Evolutionary conservation across 2,329 filamentous ascomycete species (phyloP).

Genomic region (Podosphaera aphanis): DNA sequence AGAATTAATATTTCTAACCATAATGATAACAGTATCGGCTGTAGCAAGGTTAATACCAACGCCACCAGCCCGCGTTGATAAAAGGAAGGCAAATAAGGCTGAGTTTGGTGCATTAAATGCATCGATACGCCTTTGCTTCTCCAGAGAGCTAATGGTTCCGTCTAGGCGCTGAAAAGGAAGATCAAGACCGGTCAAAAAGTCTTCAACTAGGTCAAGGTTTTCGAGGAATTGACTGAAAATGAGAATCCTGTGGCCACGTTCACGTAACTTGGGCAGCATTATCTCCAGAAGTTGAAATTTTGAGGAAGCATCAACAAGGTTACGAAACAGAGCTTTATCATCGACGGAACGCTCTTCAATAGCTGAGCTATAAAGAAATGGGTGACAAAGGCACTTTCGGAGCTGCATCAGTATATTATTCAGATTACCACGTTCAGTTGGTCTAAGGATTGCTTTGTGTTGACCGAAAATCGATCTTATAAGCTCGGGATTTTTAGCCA

Average conservation of each 20-base stretch:
- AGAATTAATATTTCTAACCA: constrained; percentile 57
- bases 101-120: constrained; percentile 75
- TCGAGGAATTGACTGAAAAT: constrained; percentile 91
- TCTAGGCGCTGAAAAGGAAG: constrained; percentile 62
- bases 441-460: constrained; percentile 31
- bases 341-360: constrained; percentile 64
- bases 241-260: constrained; percentile 69
- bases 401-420: constrained; percentile 94
- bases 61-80: constrained; percentile 84
- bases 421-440: constrained; percentile 51
- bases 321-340: constrained; percentile 41
- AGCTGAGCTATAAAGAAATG: constrained; percentile 74
- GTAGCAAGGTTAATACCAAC: constrained; percentile 95
- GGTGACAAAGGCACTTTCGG: constrained; percentile 83
- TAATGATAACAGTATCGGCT: constrained; percentile 91
- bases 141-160: constrained; percentile 53
- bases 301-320: constrained; percentile 72
- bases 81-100: constrained; percentile 63
- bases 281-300: constrained; percentile 69
- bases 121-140: constrained; percentile 90
- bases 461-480: constrained; percentile 69
- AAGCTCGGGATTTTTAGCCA: constrained; percentile 71
- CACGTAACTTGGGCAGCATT: constrained; percentile 68
- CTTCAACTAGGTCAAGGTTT: constrained; percentile 74
- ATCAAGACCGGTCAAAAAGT: constrained; percentile 60